phyloP scores from a whole-genome alignment of 2,329 filamentous ascomycete species.

The Elsinoe perseae region DNA sequence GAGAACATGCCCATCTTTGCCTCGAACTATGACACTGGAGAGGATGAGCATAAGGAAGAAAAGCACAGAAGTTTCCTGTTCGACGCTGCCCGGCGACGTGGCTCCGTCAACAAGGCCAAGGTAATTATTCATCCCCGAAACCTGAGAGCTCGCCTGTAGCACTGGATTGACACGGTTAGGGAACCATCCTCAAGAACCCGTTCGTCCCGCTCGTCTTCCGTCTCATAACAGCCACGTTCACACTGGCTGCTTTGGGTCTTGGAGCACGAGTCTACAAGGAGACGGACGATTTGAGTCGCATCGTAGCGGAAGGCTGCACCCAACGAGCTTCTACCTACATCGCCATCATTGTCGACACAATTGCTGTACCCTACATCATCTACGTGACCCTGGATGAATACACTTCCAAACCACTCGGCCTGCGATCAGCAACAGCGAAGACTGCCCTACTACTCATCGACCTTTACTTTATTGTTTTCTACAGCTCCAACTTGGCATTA shows the following conservation, averaged over 20 bases:
- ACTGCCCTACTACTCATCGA: constrained; percentile 85
- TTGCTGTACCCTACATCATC: constrained; percentile 80
- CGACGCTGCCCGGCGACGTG: constrained; percentile 41
- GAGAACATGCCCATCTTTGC: constrained; percentile 42
- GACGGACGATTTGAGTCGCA: constrained; percentile 27
- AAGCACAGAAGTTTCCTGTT: constrained; percentile 44
- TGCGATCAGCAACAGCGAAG: constrained; percentile 77
- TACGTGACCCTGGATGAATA: constrained; percentile 98
- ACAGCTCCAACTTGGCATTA: constrained; percentile 82
- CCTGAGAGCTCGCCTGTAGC: constrained; percentile 9
- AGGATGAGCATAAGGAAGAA: constrained; percentile 44
- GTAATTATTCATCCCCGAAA: constrained; percentile 15
- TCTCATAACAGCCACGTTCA: constrained; percentile 73
- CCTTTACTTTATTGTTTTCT: constrained; percentile 94
- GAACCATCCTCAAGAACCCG: constrained; percentile 66
- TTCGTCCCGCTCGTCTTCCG: constrained; percentile 81
- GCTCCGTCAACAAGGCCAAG: constrained; percentile 54
- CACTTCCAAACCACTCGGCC: constrained; percentile 80
- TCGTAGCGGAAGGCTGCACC: constrained; percentile 30
- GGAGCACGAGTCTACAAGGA: constrained; percentile 63
- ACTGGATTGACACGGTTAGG: constrained; percentile 27
- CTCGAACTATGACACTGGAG: constrained; percentile 47
- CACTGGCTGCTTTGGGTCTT: constrained; percentile 70
- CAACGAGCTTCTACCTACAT: constrained; percentile 64
- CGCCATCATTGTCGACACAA: constrained; percentile 78